phyloP scores from a whole-genome alignment of 768 basidiomycete genomes.

The Pilatotrama ljubarskyi region DNA sequence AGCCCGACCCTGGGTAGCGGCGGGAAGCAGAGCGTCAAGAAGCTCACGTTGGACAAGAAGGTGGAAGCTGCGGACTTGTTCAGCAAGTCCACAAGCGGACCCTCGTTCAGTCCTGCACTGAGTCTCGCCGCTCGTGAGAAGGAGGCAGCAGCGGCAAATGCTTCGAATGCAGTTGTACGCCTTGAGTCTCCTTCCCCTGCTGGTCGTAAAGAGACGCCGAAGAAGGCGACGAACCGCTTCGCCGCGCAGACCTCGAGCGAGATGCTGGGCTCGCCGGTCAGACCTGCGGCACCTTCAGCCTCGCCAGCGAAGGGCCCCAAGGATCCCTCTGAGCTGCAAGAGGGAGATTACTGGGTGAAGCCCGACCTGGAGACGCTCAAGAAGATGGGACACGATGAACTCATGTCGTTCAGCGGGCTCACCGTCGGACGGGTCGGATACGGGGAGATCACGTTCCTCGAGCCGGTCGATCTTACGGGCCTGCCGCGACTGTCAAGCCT shows the following conservation, averaged over 20 bases:
- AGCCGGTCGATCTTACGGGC: constrained; percentile 84
- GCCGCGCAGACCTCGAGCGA: constrained; percentile 37
- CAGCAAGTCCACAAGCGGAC: constrained; percentile 40
- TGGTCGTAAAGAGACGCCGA: constrained; percentile 9
- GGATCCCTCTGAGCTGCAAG: constrained; percentile 50
- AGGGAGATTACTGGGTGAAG: constrained; percentile 91
- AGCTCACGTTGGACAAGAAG: constrained; percentile 86
- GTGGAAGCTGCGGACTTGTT: constrained; percentile 74
- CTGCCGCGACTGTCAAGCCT: constrained; percentile 77
- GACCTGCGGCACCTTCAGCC: constrained; percentile 32
- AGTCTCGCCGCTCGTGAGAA: constrained; percentile 76
- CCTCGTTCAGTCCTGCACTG: constrained; percentile 74
- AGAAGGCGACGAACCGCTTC: constrained; percentile 45
- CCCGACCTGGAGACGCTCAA: constrained; percentile 76
- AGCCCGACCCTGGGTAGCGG: constrained; percentile 71
- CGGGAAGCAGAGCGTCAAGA: constrained; percentile 83
- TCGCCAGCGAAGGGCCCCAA: constrained; percentile 30
- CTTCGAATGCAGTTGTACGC: constrained; percentile 35
- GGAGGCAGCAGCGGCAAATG: constrained; percentile 45
- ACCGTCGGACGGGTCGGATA: constrained; percentile 90
- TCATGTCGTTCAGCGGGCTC: constrained; percentile 73
- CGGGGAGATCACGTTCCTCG: constrained; percentile 80
- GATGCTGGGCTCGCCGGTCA: constrained; percentile 13
- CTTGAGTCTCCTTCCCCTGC: constrained; percentile 23
- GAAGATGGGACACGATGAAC: constrained; percentile 67